These are phyloP conservation scores for Vaccinium macrocarpon DNA, from an alignment of 148 eudicot species.

Conservation along the genomic window DNA sequence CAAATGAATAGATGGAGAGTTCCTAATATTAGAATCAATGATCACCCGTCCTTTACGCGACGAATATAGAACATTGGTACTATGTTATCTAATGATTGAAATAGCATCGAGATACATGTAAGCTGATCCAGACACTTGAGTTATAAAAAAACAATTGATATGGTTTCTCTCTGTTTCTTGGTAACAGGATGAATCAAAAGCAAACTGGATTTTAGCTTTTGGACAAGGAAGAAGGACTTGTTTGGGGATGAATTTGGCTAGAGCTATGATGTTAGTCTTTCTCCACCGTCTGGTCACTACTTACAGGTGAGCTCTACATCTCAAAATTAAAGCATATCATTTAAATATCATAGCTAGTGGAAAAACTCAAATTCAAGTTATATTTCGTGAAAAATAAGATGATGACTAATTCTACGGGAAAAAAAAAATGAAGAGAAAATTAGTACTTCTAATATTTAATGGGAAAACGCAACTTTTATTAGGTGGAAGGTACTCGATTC, in stretches of 20 bases:
- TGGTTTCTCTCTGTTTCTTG: background rate
- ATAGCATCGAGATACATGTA: background rate
- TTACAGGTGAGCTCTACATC: slow-evolving; percentile 31
- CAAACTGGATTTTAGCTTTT: slow-evolving; percentile 49
- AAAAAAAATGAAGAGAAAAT: too few species aligned
- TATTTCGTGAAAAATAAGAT: background rate
- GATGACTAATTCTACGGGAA: too few species aligned
- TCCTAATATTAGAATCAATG: background rate
- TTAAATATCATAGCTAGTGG: background rate
- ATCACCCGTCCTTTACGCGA: background rate
- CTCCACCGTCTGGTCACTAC: slow-evolving; percentile 45
- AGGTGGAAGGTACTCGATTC: slow-evolving; percentile 50
- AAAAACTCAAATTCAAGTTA: background rate
- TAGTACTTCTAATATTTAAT: background rate
- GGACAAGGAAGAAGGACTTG: slow-evolving; percentile 57
- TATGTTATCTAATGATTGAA: background rate
- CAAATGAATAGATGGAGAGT: background rate
- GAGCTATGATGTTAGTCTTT: slow-evolving; percentile 50
- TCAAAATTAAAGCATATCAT: background rate
- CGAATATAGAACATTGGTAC: background rate
- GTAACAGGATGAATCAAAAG: slow-evolving; percentile 39
- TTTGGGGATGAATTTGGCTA: slow-evolving; percentile 45
- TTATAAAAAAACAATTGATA: background rate
- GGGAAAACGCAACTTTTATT: background rate
- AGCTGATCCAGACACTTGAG: too few species aligned